Evolutionary conservation across 192 early-diverging fungal species (phyloP).

Genomic region (Coemansia sp.): DNA sequence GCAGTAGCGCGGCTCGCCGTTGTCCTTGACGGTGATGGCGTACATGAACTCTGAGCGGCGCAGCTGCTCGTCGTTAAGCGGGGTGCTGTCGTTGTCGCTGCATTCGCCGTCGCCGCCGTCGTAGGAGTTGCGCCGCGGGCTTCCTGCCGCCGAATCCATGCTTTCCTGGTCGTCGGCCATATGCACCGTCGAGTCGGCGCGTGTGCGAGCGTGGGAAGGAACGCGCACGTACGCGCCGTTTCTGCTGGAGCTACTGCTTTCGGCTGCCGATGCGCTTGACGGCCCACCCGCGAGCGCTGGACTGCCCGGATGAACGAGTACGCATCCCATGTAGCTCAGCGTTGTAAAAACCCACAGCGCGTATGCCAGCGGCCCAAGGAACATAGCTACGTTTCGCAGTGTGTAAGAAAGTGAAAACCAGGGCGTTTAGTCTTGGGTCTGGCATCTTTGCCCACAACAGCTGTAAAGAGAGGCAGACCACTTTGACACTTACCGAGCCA

Average conservation of each 20-base stretch:
- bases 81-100: slow-evolving; percentile 20
- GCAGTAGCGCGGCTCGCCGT: slow-evolving; percentile 53
- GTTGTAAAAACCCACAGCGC: slow-evolving; percentile 14
- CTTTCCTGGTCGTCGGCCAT: slow-evolving; percentile 7
- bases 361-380: slow-evolving; percentile 1
- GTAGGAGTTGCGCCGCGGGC: neutral
- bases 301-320: slow-evolving; percentile 33
- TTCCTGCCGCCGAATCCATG: slow-evolving; percentile 10
- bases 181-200: slow-evolving; percentile 2
- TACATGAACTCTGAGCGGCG: slow-evolving; percentile 36
- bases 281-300: neutral
- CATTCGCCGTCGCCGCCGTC: slow-evolving; percentile 1
- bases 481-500: neutral
- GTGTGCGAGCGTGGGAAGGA: neutral
- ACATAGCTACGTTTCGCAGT: neutral
- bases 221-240: slow-evolving; percentile 14
- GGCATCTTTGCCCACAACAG: too few species aligned
- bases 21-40: slow-evolving; percentile 46
- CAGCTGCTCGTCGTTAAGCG: slow-evolving; percentile 32
- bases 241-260: slow-evolving; percentile 14
- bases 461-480: neutral
- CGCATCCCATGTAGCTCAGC: slow-evolving; percentile 44
- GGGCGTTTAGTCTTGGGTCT: neutral
- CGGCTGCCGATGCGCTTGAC: neutral
- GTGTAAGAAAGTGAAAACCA: neutral